Evolutionary conservation across 805 yeast species (phyloP), one percentile per base, ranked within the genome.

Genomic region (Spencermartinsiella europaea): DNA sequence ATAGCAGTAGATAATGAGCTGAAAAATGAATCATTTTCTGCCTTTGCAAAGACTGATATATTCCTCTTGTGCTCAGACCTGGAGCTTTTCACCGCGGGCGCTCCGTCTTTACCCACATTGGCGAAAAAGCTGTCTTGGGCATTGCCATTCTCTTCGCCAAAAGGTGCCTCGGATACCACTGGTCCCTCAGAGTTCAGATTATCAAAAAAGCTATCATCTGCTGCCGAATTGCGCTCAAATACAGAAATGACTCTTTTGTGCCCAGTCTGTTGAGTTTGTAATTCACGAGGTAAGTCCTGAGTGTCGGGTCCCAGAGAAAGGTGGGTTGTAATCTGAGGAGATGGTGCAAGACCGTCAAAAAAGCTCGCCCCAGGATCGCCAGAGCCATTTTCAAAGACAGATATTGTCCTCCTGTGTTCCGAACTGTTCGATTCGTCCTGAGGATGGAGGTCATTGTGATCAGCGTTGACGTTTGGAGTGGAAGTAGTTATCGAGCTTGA

Each of bases 11-110:
- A 7, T 34, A 42, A 47, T 36, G 37, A 44, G 5, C 48, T 44
- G 34, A 46, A 46, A 33, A 46, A 46, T 10, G 49, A 35, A 19
- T 46, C 49, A 33, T 45, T 45, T 5, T 46, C 49, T n/a, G 49
- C 40, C 5, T 7, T 17, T 3, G 44, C 49, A 46, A 46, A 46
- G 4, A 45, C 49, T 17, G 49, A 46, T 3, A 46, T 46, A 7
- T 15, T 31, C 14, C 44, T n/a, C 16, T 38, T 21, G 31, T 44
- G 47, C 5, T 25, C 10, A 7, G 7, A 7, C 31, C 10, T 12
- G 7, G 7, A 12, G 10, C 7, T 12, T 25, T 25, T 25, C 12
- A 7, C 31, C 7, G 31, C 10, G 12, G 7, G 31, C 12, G 31
- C 31, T 14, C 38, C 21, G 8, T 3, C 14, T 5, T 33, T n/a